Conservation (phyloP, 768 basidiomycete genomes). For the Ephemerocybe angulata region DNA sequence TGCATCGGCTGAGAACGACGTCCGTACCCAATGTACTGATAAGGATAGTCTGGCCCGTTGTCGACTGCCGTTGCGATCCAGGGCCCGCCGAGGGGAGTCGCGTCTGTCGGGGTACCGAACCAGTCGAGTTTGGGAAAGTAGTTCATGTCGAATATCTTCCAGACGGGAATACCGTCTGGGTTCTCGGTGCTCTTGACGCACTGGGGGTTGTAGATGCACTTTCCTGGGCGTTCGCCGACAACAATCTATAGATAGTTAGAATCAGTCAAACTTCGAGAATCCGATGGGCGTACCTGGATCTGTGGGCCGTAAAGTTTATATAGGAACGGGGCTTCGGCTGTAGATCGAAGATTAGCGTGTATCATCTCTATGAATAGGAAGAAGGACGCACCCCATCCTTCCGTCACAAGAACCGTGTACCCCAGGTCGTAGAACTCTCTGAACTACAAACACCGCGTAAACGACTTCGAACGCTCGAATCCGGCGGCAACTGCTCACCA, state of each 20-base stretch:
- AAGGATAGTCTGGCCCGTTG: constrained; percentile 8
- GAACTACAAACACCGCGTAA: constrained; percentile 9
- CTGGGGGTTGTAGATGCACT: constrained; percentile 21
- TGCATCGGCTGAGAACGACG: neutral
- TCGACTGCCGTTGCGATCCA: constrained; percentile 14
- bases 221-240: constrained; percentile 21
- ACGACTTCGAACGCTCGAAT: neutral
- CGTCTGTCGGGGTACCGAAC: neutral
- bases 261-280: neutral
- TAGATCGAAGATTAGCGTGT: neutral
- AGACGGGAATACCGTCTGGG: constrained; percentile 32
- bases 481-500: constrained; percentile 6
- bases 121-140: constrained; percentile 18
- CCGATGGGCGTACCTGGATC: constrained; percentile 20
- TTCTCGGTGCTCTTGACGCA: constrained; percentile 26
- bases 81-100: neutral
- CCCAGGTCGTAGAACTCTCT: constrained; percentile 21
- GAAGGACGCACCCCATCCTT: constrained; percentile 12
- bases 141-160: constrained; percentile 33
- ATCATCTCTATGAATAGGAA: neutral
- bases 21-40: constrained; percentile 24
- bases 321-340: constrained; percentile 23
- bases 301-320: constrained; percentile 31
- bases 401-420: constrained; percentile 23
- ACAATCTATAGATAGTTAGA: constrained; percentile 16